These are phyloP conservation scores for Claviceps arundinis DNA, from an alignment of 2,329 filamentous ascomycete genomes.

Conservation along the genomic window DNA sequence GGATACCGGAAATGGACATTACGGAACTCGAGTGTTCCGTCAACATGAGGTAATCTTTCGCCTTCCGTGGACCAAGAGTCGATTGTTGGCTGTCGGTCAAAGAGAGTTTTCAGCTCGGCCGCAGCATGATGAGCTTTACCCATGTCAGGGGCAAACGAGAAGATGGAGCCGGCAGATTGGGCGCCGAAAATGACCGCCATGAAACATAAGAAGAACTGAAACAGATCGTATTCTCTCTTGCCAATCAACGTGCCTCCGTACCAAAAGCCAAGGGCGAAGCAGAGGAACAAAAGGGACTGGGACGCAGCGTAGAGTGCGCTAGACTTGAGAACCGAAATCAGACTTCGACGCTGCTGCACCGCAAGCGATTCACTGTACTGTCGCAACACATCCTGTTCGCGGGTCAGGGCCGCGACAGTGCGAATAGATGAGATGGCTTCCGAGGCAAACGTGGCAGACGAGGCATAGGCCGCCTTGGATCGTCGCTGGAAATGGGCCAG, in stretches of 20 bases:
- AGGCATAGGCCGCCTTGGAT: slow-evolving; percentile 66
- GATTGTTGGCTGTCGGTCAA: slow-evolving; percentile 70
- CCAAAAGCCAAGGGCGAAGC: slow-evolving; percentile 83
- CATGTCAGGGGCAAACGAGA: slow-evolving; percentile 85
- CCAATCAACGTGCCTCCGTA: slow-evolving; percentile 71
- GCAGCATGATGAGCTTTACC: slow-evolving; percentile 83
- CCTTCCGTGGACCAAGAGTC: slow-evolving; percentile 70
- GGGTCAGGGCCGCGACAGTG: slow-evolving; percentile 80
- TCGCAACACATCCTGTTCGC: slow-evolving; percentile 66
- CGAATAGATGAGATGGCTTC: slow-evolving; percentile 90
- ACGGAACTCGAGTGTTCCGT: slow-evolving; percentile 77
- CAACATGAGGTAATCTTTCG: slow-evolving; percentile 44
- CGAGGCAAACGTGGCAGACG: slow-evolving; percentile 75
- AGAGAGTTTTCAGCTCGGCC: slow-evolving; percentile 64
- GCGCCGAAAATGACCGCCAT: slow-evolving; percentile 79
- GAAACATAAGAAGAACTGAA: slow-evolving; percentile 90
- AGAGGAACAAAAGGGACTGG: slow-evolving; percentile 73
- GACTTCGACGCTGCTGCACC: slow-evolving; percentile 50
- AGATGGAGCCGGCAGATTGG: slow-evolving; percentile 81
- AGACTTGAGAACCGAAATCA: slow-evolving; percentile 63
- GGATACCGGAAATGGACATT: slow-evolving; percentile 93
- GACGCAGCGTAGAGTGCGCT: slow-evolving; percentile 71
- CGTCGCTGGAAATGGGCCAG: slow-evolving; percentile 66
- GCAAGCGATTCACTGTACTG: slow-evolving; percentile 58
- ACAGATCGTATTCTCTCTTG: slow-evolving; percentile 56